Conservation (phyloP, 169 alveolate species). For the Plasmodium ovale region DNA sequence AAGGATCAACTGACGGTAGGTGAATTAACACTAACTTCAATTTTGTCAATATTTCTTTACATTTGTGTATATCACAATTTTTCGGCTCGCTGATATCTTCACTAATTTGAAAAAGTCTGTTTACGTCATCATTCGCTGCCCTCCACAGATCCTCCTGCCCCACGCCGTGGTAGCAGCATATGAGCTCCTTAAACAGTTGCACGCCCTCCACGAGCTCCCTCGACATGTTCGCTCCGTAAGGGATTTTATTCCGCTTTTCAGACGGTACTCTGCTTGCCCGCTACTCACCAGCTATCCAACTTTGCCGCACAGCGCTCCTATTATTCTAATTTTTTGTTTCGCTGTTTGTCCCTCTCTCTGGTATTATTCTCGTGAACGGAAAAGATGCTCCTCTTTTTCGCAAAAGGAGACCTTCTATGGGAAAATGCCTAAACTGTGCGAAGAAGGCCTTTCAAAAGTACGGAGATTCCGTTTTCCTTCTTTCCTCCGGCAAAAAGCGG, state of each 20-base stretch:
- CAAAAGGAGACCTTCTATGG: too few species aligned
- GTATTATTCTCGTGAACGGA: too few species aligned
- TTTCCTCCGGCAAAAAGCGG: too few species aligned
- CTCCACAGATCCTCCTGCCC: neutral
- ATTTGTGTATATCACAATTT: slow-evolving; percentile 17
- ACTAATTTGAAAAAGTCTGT: neutral
- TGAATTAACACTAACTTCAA: slow-evolving; percentile 39
- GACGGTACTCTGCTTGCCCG: neutral
- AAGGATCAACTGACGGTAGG: slow-evolving; percentile 50
- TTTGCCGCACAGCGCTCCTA: neutral
- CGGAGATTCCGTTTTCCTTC: too few species aligned
- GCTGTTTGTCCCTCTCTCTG: neutral
- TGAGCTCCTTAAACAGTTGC: slow-evolving; percentile 27
- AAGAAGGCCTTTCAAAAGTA: too few species aligned
- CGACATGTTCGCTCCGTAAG: neutral
- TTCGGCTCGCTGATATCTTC: slow-evolving; percentile 35
- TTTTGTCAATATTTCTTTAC: slow-evolving; percentile 23
- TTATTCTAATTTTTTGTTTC: neutral
- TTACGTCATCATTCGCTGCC: slow-evolving; percentile 9
- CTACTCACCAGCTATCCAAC: neutral
- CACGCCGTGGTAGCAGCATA: slow-evolving; percentile 26
- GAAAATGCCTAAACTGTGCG: too few species aligned
- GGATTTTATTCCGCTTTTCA: too few species aligned
- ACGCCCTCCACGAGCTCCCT: slow-evolving; percentile 15
- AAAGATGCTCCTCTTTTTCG: too few species aligned